Percentiles rank a stretch among this genome's conserved stretches.
phyloP scores from a whole-genome alignment of 208 protist genomes.

The Crithidia brevicula region DNA sequence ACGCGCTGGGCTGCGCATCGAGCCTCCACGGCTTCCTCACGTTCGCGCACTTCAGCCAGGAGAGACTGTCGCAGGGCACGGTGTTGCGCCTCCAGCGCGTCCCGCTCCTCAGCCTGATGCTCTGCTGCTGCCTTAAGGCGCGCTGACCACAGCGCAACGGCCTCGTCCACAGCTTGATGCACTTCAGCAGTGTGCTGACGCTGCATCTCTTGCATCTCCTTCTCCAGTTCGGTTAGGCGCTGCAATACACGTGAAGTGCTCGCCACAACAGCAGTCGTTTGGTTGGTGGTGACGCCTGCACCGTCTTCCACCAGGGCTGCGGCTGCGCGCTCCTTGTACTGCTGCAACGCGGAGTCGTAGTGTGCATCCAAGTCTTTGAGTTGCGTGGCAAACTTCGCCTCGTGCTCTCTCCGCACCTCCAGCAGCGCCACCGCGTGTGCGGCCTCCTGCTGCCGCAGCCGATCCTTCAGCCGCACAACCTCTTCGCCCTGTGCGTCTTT shows the following conservation, averaged over 20 bases:
- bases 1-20: constrained; percentile 23
- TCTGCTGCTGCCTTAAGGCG: constrained; percentile 13
- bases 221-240: constrained; percentile 22
- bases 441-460: background rate
- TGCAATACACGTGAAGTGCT: constrained; percentile 12
- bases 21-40: constrained; percentile 29
- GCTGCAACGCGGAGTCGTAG: constrained; percentile 16
- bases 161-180: constrained; percentile 18
- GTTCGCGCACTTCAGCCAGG: constrained; percentile 28
- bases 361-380: constrained; percentile 7
- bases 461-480: constrained; percentile 10
- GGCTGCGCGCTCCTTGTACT: constrained; percentile 9
- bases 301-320: too few species aligned
- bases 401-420: background rate
- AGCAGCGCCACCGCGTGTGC: constrained; percentile 26
- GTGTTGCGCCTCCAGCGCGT: constrained; percentile 29
- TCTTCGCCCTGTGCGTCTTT: constrained; percentile 4
- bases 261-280: background rate
- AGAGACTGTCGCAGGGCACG: constrained; percentile 21
- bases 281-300: background rate
- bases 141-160: constrained; percentile 9
- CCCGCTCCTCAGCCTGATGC: constrained; percentile 9
- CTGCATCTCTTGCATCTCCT: constrained; percentile 27
- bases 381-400: constrained; percentile 7
- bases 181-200: constrained; percentile 6